phyloP scores from a whole-genome alignment of 1,284 basidiomycete species.

The Neonothopanus nambi region DNA sequence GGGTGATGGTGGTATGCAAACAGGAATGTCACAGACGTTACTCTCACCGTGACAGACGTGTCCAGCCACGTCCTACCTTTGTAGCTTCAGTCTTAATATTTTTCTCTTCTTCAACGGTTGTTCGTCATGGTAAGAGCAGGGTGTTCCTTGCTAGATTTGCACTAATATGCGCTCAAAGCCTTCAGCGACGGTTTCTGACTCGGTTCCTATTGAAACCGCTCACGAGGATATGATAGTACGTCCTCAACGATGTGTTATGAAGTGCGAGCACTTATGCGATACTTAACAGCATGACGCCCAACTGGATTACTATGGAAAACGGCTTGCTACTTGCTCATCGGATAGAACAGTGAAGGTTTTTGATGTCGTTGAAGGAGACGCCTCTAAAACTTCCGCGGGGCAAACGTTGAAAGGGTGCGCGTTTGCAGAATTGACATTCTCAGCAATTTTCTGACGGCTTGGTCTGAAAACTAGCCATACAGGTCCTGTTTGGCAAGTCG shows the following conservation, averaged over 20 bases:
- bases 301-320: slow-evolving; percentile 96
- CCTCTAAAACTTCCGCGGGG: slow-evolving; percentile 60
- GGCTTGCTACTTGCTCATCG: slow-evolving; percentile 94
- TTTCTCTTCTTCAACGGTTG: no score
- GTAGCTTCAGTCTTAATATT: no score
- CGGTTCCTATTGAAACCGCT: slow-evolving; percentile 83
- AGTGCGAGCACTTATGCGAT: neutral
- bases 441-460: neutral
- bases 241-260: neutral
- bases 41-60: no score
- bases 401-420: slow-evolving; percentile 86
- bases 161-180: slow-evolving; percentile 34
- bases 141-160: neutral
- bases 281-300: slow-evolving; percentile 88
- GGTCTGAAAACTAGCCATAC: slow-evolving; percentile 67
- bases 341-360: slow-evolving; percentile 97
- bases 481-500: slow-evolving; percentile 96
- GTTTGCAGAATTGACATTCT: neutral
- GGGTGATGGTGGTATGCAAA: no score
- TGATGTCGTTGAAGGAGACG: slow-evolving; percentile 87
- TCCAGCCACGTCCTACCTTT: no score
- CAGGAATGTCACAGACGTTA: no score
- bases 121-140: slow-evolving; percentile 3
- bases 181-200: slow-evolving; percentile 59
- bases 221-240: slow-evolving; percentile 96